Conservation (phyloP, 2,329 filamentous ascomycete species). For the Sclerotinia spermophila region DNA sequence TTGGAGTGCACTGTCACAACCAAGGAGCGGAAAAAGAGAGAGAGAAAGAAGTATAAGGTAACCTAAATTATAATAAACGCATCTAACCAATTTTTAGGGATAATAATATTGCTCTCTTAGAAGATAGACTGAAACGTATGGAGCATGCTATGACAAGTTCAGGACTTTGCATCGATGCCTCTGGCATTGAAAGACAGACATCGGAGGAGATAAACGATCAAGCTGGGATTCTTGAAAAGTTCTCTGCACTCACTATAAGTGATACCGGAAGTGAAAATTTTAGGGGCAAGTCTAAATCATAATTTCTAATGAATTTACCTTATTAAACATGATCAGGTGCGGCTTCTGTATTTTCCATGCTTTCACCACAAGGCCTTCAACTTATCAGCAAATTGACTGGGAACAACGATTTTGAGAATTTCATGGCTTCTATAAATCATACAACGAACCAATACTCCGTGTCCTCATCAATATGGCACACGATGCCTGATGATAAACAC, state of each 20-base stretch:
- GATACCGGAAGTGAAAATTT: constrained; percentile 24
- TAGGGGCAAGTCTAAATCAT: constrained; percentile 23
- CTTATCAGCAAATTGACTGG: constrained; percentile 23
- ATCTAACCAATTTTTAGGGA: constrained; percentile 15
- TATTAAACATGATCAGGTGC: constrained; percentile 23
- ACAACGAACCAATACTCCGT: background rate
- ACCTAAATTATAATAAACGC: constrained; percentile 11
- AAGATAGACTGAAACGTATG: constrained; percentile 30
- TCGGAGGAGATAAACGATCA: constrained; percentile 25
- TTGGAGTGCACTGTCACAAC: constrained; percentile 29
- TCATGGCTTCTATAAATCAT: background rate
- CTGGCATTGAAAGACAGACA: constrained; percentile 18
- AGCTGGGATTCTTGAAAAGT: constrained; percentile 24
- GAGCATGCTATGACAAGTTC: constrained; percentile 28
- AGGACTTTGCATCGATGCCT: constrained; percentile 14
- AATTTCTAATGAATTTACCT: background rate
- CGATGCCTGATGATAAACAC: constrained; percentile 23
- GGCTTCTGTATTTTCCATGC: constrained; percentile 31
- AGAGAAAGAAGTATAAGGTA: constrained; percentile 26
- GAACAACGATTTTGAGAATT: background rate
- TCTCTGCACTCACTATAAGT: constrained; percentile 28
- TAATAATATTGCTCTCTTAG: constrained; percentile 26
- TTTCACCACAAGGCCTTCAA: constrained; percentile 30
- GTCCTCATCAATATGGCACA: constrained; percentile 22
- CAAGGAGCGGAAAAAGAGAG: constrained; percentile 30